Base-by-base conservation (phyloP, 768 basidiomycete species). In the Hemileccinum rubropunctum region DNA sequence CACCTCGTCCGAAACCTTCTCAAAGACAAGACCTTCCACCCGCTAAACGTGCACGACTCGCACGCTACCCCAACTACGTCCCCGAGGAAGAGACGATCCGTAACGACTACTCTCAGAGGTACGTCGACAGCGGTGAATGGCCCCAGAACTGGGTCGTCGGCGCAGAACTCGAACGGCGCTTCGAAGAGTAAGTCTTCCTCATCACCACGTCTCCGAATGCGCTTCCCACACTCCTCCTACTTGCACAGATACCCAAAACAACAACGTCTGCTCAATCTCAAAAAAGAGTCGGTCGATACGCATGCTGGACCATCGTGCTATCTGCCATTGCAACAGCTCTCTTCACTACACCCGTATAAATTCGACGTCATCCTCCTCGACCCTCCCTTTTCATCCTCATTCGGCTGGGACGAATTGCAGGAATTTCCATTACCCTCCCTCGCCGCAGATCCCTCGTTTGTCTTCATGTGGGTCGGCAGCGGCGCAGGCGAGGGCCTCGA, bases 41-140 rank as follows among this genome's bases (percentile, higher is more conserved):
- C n/a, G 77, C 82, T 6, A 93, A 93, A 64, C 80, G 82, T 4
- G 87, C 88, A 0, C 79, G 89, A 4, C 71, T 80, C 6, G 75
- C 78, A 18, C 77, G 87, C 32, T 93, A 91, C 56, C 65, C 66
- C 30, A 94, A 95, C 62, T 95, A 95, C 57, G 78, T 94, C 14
- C 86, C 90, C 1, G 91, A 93, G 53, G 95, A 99, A 64, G 95
- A 99, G 67, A 98, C 94, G 0, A 89, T 99, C 38, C 79, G 97
- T 42, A 98, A 97, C 59, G 95, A 99, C 71, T 93, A 95, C 63
- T 91, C 88, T 0, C 86, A 88, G 67, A 75, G 86, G 56, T 98
- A 95, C 67, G 92, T 95, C 30, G 86, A 91, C 59, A 80, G 88
- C 2, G 95, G 94, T 10, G 88, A 91, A 55, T 93, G 94, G 85